Base-by-base conservation (phyloP, 805 yeast species). In the Dipodascus albidus region DNA sequence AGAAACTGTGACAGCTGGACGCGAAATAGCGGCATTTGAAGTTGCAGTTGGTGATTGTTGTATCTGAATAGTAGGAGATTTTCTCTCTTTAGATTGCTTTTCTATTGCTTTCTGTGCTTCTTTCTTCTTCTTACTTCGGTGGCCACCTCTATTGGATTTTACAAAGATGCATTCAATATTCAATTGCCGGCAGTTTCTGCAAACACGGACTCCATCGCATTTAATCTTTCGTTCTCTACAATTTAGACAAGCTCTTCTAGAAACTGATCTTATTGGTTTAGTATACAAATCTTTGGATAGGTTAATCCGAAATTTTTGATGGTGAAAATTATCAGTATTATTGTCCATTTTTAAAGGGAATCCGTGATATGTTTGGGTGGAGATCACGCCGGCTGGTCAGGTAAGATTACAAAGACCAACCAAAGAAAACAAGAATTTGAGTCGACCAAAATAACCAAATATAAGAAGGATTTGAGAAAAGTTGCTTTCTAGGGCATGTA, bases 131-230 rank as follows among this genome's bases (percentile, higher is more conserved):
- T 75, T 53, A 85, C 82, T 63, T 85, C 88, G 4, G 68, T 71
- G 1, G 91, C 89, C 63, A 85, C 88, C 54, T 82, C 80, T 1
- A 93, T 85, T 53, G 84, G 80, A 17, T 76, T 74, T 1, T 90
- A 86, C 53, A 86, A 70, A 59, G 81, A 81, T 62, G 84, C 91
- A 61, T n/a, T 41, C 48, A 27, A 51, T 22, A 23, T 53, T 47
- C 48, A 53, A 27, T 51, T 53, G 53, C 33, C 47, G 31, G 21
- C 55, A 53, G 42, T 51, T 51, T 8, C 54, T 35, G 21, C 55
- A 53, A 31, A 51, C 51, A 48, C 48, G 55, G 38, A 51, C 54
- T 3, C 55, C 55, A 41, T 53, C 55, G 23, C 55, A 53, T 23
- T 53, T n/a, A 24, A 53, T 53, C 33, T 53, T 53, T 23, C 55